A percentile compares a stretch with the other conserved stretches of the same genome.
Evolutionary conservation across 2,329 filamentous ascomycete genomes (phyloP).

Genomic region (Diaporthe sp.): DNA sequence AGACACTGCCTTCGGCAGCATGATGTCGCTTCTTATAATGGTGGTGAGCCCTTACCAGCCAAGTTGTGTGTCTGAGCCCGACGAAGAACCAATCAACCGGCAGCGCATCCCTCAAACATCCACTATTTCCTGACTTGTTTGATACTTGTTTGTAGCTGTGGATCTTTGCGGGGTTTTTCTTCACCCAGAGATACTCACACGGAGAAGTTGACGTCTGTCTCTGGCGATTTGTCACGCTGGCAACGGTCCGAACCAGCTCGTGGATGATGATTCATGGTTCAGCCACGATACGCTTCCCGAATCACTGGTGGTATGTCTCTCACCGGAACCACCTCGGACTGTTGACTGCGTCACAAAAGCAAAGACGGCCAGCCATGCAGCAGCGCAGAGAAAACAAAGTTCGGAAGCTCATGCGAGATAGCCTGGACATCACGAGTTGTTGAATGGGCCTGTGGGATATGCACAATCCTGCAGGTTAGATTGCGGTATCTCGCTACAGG

Average conservation of each 20-base stretch:
- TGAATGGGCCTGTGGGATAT: constrained; percentile 2
- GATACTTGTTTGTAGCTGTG: not conserved
- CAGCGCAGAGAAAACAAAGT: not conserved
- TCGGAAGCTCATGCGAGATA: constrained; percentile 15
- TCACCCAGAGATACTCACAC: not conserved
- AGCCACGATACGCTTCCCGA: not conserved
- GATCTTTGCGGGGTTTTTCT: not conserved
- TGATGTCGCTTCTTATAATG: not conserved
- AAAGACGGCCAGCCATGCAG: constrained; percentile 23
- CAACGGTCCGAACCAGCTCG: not conserved
- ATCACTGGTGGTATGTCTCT: not conserved
- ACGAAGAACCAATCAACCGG: not conserved
- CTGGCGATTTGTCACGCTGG: constrained; percentile 6
- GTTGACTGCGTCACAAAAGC: constrained; percentile 18
- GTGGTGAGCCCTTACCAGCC: not conserved
- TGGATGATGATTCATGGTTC: constrained; percentile 24
- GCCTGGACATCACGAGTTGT: constrained; percentile 22
- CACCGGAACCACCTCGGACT: not conserved
- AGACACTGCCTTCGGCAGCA: constrained; percentile 3
- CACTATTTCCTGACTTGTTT: not conserved
- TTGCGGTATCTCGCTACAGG: constrained; percentile 28
- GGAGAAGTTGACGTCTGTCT: not conserved
- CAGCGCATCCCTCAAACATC: not conserved
- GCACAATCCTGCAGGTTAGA: constrained; percentile 27
- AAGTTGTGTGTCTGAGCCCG: not conserved